Base-by-base conservation (phyloP, 1,284 basidiomycete species). In the Bjerkandera adusta region DNA sequence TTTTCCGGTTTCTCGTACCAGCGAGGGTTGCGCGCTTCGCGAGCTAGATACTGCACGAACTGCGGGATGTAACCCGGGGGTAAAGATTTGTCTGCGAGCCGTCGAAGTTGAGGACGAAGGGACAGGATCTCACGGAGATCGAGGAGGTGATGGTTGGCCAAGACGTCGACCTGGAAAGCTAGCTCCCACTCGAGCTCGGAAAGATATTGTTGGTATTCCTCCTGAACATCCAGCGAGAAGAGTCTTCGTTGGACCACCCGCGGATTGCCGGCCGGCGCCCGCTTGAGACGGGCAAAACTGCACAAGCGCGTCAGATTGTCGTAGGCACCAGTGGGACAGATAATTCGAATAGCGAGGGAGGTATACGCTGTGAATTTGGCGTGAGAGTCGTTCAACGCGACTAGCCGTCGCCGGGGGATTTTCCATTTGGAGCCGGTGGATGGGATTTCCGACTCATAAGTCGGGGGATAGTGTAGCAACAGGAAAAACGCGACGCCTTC, bases 81-180 rank as follows among this genome's bases (percentile, higher is more conserved):
- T 5, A 7, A 30, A 16, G 4, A 13, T 27, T 21, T 16, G 27
- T 22, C 3, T 21, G n/a, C 22, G 29, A 7, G 22, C 18, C 40
- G 18, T 12, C 40, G n/a, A n/a, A 41, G 27, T 15, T 41, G 39
- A 8, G 12, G 65, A 15, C 67, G 55, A 22, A 79, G 58, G 2
- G 47, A 47, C 22, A 75, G 57, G 25, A 79, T 59, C 55, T 80
- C 76, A 18, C 47, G 52, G 20, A 69, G 60, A 54, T 77, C 73
- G 36, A 78, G 58, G 21, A 56, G 43, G 21, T 65, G 47, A 34
- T 61, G 65, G 18, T 63, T 65, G 4, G 76, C 43, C 4, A 80
- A 57, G 0, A 67, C 63, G 50, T 75, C 69, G 16, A 78, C 57
- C 54, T 80, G 77, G 52, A 76, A 79, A 4, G 75, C 67, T 15